These are phyloP conservation scores for Apiospora hydei DNA, from an alignment of 2,329 filamentous ascomycete genomes.

Conservation along the genomic window DNA sequence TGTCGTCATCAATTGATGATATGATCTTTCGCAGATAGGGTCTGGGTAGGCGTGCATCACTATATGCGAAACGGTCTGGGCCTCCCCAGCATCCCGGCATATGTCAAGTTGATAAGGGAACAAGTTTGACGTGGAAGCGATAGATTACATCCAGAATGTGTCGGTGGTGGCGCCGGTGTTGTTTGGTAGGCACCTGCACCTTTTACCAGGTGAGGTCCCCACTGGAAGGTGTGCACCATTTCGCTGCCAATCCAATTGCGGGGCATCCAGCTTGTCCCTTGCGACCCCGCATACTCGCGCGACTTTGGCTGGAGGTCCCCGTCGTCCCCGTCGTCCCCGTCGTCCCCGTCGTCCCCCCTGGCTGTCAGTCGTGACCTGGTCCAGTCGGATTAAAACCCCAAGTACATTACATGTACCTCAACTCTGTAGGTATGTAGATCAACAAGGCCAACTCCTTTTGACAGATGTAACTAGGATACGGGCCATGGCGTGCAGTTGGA, in stretches of 20 bases:
- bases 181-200: neutral
- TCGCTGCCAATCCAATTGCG: neutral
- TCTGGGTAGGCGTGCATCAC: neutral
- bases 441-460: neutral
- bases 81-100: neutral
- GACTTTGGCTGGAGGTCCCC: neutral
- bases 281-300: neutral
- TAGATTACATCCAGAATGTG: neutral
- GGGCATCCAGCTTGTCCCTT: neutral
- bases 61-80: neutral
- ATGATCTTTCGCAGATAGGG: neutral
- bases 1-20: neutral
- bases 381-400: slow-evolving; percentile 7
- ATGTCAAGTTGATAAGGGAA: neutral
- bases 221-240: neutral
- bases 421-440: neutral
- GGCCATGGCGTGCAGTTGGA: neutral
- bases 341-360: neutral
- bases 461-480: neutral
- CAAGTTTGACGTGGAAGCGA: neutral
- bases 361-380: neutral
- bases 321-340: too few species aligned
- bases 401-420: neutral
- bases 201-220: neutral
- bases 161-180: neutral